These are phyloP conservation scores for Dictyostelium firmibasis DNA, from an alignment of 78 protist species.

Conservation along the genomic window DNA sequence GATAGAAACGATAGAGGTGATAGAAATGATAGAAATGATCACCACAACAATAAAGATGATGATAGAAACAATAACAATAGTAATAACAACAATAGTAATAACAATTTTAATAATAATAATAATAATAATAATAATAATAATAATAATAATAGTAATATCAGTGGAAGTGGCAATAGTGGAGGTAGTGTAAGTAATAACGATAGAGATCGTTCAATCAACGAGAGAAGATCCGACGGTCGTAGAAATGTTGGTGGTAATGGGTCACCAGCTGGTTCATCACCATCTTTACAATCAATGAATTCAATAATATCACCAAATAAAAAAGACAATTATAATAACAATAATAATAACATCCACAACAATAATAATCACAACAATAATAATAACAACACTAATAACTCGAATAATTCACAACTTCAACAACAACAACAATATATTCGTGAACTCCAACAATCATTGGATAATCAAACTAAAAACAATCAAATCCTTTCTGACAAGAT, in stretches of 20 bases:
- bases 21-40: not conserved
- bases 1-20: not conserved
- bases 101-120: not conserved
- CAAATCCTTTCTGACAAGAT: slow-evolving; percentile 1
- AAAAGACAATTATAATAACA: not conserved
- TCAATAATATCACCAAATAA: not conserved
- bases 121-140: not conserved
- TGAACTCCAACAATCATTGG: not conserved
- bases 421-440: slow-evolving; percentile 4
- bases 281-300: not conserved
- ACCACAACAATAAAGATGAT: not conserved
- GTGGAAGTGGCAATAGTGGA: not conserved
- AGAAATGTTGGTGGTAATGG: not conserved
- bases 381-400: not conserved
- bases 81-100: not conserved
- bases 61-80: not conserved
- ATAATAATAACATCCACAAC: not conserved
- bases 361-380: not conserved
- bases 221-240: slow-evolving; percentile 18
- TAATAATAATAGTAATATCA: not conserved
- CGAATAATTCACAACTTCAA: not conserved
- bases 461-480: not conserved
- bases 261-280: not conserved
- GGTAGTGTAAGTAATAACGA: not conserved
- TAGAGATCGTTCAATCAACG: not conserved